phyloP scores from a whole-genome alignment of 768 basidiomycete species.

The Rhodotorula kratochvilovae region DNA sequence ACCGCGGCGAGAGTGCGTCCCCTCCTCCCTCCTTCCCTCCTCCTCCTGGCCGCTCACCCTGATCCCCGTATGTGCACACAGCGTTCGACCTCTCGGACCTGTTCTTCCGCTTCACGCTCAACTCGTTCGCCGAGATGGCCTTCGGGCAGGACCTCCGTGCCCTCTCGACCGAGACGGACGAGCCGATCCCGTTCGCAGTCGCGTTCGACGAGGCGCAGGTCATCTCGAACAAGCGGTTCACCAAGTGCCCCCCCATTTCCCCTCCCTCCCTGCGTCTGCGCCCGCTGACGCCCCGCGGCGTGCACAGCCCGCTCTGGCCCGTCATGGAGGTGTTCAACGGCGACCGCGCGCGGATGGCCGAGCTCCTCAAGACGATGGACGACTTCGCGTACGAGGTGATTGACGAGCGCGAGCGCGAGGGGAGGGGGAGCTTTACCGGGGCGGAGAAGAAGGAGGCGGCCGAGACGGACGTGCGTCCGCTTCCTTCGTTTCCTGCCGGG shows the following conservation, averaged over 20 bases:
- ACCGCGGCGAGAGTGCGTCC: constrained; percentile 11
- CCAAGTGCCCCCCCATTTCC: not conserved
- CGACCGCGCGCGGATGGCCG: constrained; percentile 1
- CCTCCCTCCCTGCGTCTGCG: no score
- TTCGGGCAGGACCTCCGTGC: constrained; percentile 21
- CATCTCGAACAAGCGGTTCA: constrained; percentile 12
- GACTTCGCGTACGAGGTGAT: constrained; percentile 32
- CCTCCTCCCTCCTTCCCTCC: not conserved
- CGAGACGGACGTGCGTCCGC: constrained; percentile 4
- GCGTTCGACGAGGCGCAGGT: constrained; percentile 29
- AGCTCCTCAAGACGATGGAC: constrained; percentile 16
- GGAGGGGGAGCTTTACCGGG: constrained; percentile 9
- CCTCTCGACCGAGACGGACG: constrained; percentile 22
- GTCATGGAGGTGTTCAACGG: constrained; percentile 19
- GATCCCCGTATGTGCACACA: not conserved
- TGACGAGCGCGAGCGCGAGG: constrained; percentile 20
- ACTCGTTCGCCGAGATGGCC: constrained; percentile 25
- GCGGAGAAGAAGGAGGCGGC: constrained; percentile 21
- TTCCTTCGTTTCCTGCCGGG: not conserved
- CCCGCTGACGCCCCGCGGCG: no score
- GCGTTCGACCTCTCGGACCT: constrained; percentile 21
- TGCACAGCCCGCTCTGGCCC: constrained; percentile 18
- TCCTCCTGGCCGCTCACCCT: no score
- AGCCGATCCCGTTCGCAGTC: constrained; percentile 24
- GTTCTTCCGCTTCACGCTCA: constrained; percentile 36